Percentiles rank a stretch among this genome's conserved stretches.
These are phyloP conservation scores for Amniculicola lignicola DNA, from an alignment of 495 filamentous ascomycete species.

Conservation along the genomic window DNA sequence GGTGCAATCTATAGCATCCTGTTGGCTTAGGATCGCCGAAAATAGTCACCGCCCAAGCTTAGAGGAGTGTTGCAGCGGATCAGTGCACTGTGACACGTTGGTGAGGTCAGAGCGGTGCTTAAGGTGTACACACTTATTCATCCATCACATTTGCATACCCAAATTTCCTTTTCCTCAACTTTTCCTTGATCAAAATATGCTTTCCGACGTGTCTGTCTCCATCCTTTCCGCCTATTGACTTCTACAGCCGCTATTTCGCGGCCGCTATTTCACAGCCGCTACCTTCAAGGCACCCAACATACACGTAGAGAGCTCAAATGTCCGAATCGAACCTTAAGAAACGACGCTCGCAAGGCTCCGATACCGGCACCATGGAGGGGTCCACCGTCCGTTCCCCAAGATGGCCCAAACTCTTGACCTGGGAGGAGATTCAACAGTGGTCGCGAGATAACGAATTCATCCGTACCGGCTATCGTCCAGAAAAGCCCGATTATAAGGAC, in stretches of 20 bases:
- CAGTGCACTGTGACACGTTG: no score
- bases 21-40: no score
- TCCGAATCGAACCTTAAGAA: slow-evolving; percentile 22
- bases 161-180: not conserved
- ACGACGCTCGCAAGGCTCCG: slow-evolving; percentile 2
- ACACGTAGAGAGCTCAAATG: slow-evolving; percentile 5
- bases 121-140: no score
- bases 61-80: no score
- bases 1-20: no score
- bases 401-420: slow-evolving; percentile 17
- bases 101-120: no score
- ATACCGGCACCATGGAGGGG: slow-evolving; percentile 8
- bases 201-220: no score
- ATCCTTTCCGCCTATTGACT: not conserved
- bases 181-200: no score
- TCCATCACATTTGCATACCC: not conserved
- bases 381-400: not conserved
- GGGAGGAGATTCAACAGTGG: slow-evolving; percentile 25
- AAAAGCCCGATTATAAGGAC: slow-evolving; percentile 20
- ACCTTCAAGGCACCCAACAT: not conserved
- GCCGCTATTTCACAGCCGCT: no score
- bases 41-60: no score
- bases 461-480: slow-evolving; percentile 14
- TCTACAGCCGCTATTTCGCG: not conserved
- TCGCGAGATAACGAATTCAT: slow-evolving; percentile 28